phyloP scores from a whole-genome alignment of 495 filamentous ascomycete genomes.

The Aspergillus coremiiformis region DNA sequence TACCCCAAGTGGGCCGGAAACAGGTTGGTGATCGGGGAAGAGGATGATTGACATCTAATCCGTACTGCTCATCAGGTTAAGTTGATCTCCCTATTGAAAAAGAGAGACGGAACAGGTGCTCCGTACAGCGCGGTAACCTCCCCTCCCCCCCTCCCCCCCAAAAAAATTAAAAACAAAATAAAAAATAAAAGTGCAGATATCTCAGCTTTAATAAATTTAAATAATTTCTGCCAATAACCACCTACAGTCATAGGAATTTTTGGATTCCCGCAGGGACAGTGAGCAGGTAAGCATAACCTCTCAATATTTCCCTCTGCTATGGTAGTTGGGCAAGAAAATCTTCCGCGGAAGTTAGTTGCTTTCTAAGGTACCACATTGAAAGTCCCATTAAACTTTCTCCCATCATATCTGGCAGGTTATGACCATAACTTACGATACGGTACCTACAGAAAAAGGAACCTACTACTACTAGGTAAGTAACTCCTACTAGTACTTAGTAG shows the following conservation, averaged over 20 bases:
- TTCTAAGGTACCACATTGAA: neutral
- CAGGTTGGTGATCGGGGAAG: slow-evolving; percentile 17
- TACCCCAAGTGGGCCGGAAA: slow-evolving; percentile 17
- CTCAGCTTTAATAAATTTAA: too few relatives aligned
- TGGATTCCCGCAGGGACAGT: neutral
- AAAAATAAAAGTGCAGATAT: neutral
- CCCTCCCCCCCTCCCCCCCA: too few relatives aligned
- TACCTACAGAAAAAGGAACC: too few relatives aligned
- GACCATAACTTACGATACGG: neutral
- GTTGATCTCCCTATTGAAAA: slow-evolving; percentile 10
- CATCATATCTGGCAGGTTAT: neutral
- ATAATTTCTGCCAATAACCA: neutral
- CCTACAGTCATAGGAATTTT: neutral
- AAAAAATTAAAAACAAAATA: neutral
- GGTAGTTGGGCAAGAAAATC: neutral
- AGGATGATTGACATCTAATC: slow-evolving; percentile 16
- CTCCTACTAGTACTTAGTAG: too few relatives aligned
- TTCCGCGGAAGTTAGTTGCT: neutral
- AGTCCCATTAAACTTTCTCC: neutral
- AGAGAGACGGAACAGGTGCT: slow-evolving; percentile 2
- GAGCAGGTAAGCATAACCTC: neutral
- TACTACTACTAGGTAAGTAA: too few relatives aligned
- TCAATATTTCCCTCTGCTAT: neutral
- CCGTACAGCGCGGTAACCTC: neutral
- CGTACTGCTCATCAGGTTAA: slow-evolving; percentile 3